These are phyloP conservation scores for Dioszegia hungarica DNA, from an alignment of 768 basidiomycete genomes.

Conservation along the genomic window DNA sequence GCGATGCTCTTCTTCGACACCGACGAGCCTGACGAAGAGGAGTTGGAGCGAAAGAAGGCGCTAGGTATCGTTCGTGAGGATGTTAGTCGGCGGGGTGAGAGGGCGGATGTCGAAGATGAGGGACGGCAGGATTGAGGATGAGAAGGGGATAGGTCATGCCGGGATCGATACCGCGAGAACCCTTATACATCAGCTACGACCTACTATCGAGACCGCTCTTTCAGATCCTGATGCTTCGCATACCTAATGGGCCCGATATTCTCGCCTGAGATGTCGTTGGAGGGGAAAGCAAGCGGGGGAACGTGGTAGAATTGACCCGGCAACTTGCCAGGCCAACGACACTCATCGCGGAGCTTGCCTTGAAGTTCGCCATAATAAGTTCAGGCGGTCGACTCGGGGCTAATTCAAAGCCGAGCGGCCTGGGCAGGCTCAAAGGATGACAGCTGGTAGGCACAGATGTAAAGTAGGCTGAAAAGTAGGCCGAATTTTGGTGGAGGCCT, in stretches of 20 bases:
- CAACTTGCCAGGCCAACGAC: not conserved
- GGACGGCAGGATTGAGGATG: not conserved
- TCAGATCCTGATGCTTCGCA: too few species aligned
- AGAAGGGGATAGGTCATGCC: not conserved
- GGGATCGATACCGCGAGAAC: too few species aligned
- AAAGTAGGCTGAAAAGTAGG: not conserved
- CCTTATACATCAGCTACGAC: too few species aligned
- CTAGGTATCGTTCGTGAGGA: too few species aligned
- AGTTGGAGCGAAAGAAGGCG: conserved; percentile 1
- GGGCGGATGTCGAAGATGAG: not conserved
- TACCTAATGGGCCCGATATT: not conserved
- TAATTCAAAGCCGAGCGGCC: too few species aligned
- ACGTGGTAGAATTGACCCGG: not conserved
- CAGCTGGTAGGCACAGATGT: too few species aligned
- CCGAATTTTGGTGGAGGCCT: not conserved
- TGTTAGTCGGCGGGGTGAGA: too few species aligned
- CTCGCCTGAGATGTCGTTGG: not conserved
- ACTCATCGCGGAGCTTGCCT: not conserved
- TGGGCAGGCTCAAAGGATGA: too few species aligned
- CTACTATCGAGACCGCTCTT: too few species aligned
- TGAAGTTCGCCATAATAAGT: not conserved
- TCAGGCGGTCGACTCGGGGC: too few species aligned
- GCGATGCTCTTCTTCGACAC: not conserved
- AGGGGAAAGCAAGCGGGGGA: not conserved
- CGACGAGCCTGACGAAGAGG: not conserved